Evolutionary conservation across 139 green algal species (phyloP), one percentile per base, ranked within the genome.

Genomic region (Pleodorina starrii): DNA sequence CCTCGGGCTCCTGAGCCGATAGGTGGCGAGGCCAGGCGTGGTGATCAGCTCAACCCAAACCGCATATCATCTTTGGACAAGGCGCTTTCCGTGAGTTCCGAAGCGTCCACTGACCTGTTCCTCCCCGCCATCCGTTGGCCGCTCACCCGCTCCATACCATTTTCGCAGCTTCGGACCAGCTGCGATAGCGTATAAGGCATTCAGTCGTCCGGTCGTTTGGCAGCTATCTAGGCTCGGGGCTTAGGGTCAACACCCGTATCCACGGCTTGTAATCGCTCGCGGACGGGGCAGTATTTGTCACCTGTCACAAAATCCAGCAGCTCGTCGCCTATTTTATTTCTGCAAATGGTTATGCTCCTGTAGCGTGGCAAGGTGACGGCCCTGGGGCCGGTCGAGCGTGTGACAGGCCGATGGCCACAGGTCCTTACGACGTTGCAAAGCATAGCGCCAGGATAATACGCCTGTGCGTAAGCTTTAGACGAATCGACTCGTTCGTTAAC

Each of bases 61-160:
- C n/a, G n/a, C n/a, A n/a, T n/a, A n/a, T n/a, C n/a, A n/a, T n/a
- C n/a, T n/a, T n/a, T n/a, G n/a, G n/a, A n/a, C n/a, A n/a, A n/a
- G n/a, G n/a, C n/a, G n/a, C n/a, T n/a, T n/a, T n/a, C n/a, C n/a
- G n/a, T n/a, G n/a, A n/a, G n/a, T n/a, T n/a, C n/a, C n/a, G n/a
- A n/a, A n/a, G n/a, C n/a, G n/a, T n/a, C n/a, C 36, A 78, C 82
- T 29, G 25, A 82, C 74, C 74, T 63, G 74, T 44, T 82, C 48
- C 32, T 69, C 76, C 19, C 69, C 71, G 29, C 79, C 88, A 59
- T 88, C 79, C 0, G 32, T 50, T 1, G 88, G 79, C 10, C 75
- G 74, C 42, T 92, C 84, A 11, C 60, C 83, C 5, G 87, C 72
- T 27, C 89, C 89, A 40, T 92, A 92, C 89, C 89, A 92, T 48